Conservation (phyloP, 2,329 filamentous ascomycete genomes). For the Colletotrichum euphorbiae region DNA sequence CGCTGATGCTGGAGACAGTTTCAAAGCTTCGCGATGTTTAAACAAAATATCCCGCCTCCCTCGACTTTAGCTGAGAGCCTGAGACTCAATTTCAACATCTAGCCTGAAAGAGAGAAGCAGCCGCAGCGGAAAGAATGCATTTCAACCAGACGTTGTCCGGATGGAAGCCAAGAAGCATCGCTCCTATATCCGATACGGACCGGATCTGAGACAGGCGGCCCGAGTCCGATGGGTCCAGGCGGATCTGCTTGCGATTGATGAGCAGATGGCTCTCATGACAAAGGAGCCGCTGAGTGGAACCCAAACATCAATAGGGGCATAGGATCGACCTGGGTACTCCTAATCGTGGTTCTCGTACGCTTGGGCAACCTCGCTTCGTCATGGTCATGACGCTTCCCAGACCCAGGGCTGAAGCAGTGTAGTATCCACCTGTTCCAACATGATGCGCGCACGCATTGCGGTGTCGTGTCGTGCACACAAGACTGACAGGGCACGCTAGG, state of each 20-base stretch:
- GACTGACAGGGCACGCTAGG: constrained; percentile 1
- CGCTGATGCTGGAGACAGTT: not conserved
- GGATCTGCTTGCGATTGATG: constrained; percentile 8
- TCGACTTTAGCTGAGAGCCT: no score
- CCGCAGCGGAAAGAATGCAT: no score
- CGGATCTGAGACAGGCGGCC: constrained; percentile 9
- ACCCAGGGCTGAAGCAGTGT: not conserved
- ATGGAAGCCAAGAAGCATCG: not conserved
- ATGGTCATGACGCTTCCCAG: not conserved
- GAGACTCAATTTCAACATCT: no score
- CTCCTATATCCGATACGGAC: constrained; percentile 9
- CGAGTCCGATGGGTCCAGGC: not conserved
- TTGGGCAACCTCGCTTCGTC: not conserved
- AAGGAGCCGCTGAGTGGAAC: not conserved
- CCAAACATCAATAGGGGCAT: not conserved
- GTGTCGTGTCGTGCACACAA: not conserved
- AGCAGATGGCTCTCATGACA: not conserved
- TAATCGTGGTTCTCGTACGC: not conserved
- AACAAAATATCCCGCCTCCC: no score
- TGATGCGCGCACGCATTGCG: not conserved
- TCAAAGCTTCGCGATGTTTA: not conserved
- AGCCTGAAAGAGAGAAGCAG: no score
- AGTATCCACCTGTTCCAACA: not conserved
- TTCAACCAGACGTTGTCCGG: not conserved
- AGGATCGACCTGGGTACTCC: not conserved